Conservation (phyloP, 139 green algal species). For the Tetradesmus obliquus region DNA sequence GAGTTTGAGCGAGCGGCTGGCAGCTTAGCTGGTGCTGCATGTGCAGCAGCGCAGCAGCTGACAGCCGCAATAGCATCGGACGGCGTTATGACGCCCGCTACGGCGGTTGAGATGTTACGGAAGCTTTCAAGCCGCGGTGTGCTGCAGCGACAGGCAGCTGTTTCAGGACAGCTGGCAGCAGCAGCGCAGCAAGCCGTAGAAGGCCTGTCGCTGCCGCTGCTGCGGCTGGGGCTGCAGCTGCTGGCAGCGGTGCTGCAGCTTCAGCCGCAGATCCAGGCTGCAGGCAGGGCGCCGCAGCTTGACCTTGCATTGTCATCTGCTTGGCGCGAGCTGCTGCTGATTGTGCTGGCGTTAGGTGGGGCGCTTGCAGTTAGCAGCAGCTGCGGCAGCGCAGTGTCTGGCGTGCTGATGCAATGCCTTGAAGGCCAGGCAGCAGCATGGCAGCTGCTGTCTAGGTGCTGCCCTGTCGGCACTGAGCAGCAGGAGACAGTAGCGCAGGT, state of each 20-base stretch:
- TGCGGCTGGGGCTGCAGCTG: slow-evolving; percentile 49
- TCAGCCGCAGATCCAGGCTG: slow-evolving; percentile 32
- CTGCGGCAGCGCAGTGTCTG: neutral
- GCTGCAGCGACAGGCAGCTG: slow-evolving; percentile 34
- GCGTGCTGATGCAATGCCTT: slow-evolving; percentile 32
- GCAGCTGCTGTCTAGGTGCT: slow-evolving; percentile 32
- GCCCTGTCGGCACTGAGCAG: neutral
- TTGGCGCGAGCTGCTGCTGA: slow-evolving; percentile 9
- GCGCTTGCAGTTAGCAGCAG: slow-evolving; percentile 19
- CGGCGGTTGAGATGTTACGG: slow-evolving; percentile 54
- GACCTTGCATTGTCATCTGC: slow-evolving; percentile 26
- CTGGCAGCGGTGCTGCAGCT: slow-evolving; percentile 50
- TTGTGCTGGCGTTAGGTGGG: slow-evolving; percentile 27
- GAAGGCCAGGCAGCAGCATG: neutral
- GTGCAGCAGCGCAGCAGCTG: slow-evolving; percentile 45
- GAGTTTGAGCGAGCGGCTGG: slow-evolving; percentile 9
- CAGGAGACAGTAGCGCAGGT: neutral
- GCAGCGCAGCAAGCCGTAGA: slow-evolving; percentile 47
- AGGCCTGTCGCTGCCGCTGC: slow-evolving; percentile 19
- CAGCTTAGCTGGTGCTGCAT: slow-evolving; percentile 33
- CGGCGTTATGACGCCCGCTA: slow-evolving; percentile 19
- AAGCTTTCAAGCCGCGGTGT: slow-evolving; percentile 42
- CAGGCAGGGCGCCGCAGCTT: slow-evolving; percentile 47
- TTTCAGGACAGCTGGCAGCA: neutral
- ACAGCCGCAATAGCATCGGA: neutral